Base-by-base conservation (phyloP, 2,329 filamentous ascomycete species). In the Clonostachys chloroleuca region DNA sequence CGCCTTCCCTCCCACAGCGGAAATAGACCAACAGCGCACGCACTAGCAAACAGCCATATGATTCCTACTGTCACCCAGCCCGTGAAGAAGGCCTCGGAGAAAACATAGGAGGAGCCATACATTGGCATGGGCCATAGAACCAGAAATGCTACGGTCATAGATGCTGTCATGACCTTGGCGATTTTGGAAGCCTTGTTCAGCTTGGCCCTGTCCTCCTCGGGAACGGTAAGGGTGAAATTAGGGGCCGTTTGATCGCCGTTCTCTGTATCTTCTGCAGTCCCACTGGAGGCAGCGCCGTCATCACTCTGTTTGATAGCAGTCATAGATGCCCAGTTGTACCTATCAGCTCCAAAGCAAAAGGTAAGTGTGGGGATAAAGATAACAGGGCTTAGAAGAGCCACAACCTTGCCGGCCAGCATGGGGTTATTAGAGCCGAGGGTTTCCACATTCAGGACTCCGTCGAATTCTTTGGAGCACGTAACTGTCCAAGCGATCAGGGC, bases 241-340 rank as follows among this genome's bases (percentile, higher is more conserved):
- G 24, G 24, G 24, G 24, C 7, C 24, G 7, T 3, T 24, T 24
- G 24, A 9, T 24, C 24, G 24, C 24, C 36, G 12, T 7, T 14
- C 36, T 39, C 14, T 39, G 36, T 17, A 17, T 14, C 36, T 39
- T 39, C 36, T 14, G 13, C 36, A 14, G 10, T 7, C 14, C 36
- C 36, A 7, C 10, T 39, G 36, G 10, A 7, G 36, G 16, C 12
- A 39, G 13, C 36, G 6, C 16, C 77, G 63, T 96, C 91, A 57
- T 95, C 89, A 42, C 82, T 87, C 55, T 80, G 81, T 56, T 87
- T 82, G 60, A 96, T 95, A 1, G 73, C 74, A 58, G 81, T 78
- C 91, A 96, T 96, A n/a, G 84, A 86, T 48, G 81, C 69, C 84
- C 89, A 96, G 71, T 96, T 87, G 66, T 96, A 96, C 55, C 88